phyloP scores from a whole-genome alignment of 192 early-diverging fungal species.

The Backusella tuberculispora region DNA sequence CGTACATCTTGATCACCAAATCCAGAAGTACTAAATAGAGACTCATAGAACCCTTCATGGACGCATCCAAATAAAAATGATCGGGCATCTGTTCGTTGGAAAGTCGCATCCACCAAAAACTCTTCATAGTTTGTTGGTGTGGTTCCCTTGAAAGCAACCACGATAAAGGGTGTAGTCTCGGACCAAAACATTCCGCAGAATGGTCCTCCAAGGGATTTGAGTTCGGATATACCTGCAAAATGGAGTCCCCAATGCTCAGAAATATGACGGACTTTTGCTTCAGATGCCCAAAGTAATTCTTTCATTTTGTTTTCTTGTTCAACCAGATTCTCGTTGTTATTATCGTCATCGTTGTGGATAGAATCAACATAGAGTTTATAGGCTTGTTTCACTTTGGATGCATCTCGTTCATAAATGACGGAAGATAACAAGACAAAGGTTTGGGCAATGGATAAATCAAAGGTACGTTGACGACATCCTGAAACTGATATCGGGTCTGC shows the following conservation, averaged over 20 bases:
- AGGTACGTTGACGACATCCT: constrained; percentile 5
- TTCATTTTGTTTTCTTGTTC: constrained; percentile 26
- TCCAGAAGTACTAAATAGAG: constrained; percentile 44
- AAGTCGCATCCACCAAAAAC: constrained; percentile 45
- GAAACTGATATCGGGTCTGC: neutral
- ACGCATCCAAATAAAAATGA: constrained; percentile 52
- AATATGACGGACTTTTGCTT: constrained; percentile 36
- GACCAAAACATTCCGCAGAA: constrained; percentile 54
- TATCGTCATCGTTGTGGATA: neutral
- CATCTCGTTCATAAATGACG: constrained; percentile 51
- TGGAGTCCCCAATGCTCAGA: constrained; percentile 40
- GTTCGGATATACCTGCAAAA: constrained; percentile 52
- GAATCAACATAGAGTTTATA: constrained; percentile 11
- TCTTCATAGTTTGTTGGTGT: constrained; percentile 51
- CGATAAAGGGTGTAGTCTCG: constrained; percentile 44
- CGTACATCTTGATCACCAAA: constrained; percentile 24
- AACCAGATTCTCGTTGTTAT: neutral
- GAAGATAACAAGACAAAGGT: constrained; percentile 45
- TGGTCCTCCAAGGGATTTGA: constrained; percentile 51
- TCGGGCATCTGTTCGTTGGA: constrained; percentile 52
- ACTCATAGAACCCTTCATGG: constrained; percentile 57
- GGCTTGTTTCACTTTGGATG: constrained; percentile 43
- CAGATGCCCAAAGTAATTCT: constrained; percentile 36
- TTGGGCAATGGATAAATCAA: constrained; percentile 44
- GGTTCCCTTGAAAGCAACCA: constrained; percentile 52